A percentile compares a stretch with the other conserved stretches of the same genome.
Evolutionary conservation across 306 rosid genomes (phyloP).

Genomic region (Cucurbita pepo): DNA sequence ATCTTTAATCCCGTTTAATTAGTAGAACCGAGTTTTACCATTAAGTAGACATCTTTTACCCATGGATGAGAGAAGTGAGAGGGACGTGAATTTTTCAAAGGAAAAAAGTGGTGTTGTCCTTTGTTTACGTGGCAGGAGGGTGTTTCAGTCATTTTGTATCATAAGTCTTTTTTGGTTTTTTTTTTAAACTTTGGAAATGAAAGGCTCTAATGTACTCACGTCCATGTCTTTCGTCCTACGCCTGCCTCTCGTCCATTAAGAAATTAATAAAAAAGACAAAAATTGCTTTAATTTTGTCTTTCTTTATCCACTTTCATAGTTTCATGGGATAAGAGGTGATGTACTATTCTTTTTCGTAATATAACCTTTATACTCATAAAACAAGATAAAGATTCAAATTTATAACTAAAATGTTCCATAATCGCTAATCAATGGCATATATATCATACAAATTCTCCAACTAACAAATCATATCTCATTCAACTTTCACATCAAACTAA

Average conservation of each 20-base stretch:
- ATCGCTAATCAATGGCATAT: no score
- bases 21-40: no score
- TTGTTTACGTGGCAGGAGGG: background rate
- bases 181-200: background rate
- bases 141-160: background rate
- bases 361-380: no score
- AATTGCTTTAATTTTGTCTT: background rate
- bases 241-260: background rate
- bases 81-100: background rate
- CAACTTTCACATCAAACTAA: background rate
- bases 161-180: background rate
- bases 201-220: background rate
- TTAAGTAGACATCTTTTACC: no score
- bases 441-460: no score
- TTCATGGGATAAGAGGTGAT: background rate
- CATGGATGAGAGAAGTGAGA: background rate
- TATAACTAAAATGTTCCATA: background rate
- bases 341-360: no score
- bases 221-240: background rate
- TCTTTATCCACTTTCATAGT: background rate
- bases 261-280: background rate
- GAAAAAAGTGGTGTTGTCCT: background rate
- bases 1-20: no score
- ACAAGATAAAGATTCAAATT: background rate
- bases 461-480: background rate